Conservation (phyloP, 768 basidiomycete species). For the Leccinum longicurvipes region DNA sequence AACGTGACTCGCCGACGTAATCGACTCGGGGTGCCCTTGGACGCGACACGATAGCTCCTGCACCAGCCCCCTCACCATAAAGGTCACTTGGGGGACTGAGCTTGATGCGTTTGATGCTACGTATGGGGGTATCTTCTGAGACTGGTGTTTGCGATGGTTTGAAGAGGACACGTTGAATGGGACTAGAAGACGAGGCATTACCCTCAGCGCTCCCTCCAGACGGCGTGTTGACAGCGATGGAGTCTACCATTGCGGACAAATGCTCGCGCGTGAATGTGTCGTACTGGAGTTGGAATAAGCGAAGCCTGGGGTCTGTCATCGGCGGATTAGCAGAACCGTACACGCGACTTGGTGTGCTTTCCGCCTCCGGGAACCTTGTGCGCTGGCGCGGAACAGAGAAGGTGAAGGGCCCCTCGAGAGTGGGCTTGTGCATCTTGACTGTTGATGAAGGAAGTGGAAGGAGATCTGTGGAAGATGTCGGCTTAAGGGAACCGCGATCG, state of each 20-base stretch:
- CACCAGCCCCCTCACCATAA: conserved; percentile 48
- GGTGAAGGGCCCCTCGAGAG: conserved; percentile 64
- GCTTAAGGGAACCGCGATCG: conserved; percentile 5
- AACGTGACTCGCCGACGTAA: conserved; percentile 74
- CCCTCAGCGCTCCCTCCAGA: conserved; percentile 51
- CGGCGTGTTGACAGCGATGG: conserved; percentile 79
- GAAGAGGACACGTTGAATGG: conserved; percentile 41
- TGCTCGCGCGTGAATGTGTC: conserved; percentile 96
- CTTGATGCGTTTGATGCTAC: conserved; percentile 79
- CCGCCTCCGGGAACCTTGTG: conserved; percentile 46
- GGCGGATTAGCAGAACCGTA: conserved; percentile 30
- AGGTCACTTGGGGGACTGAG: conserved; percentile 67
- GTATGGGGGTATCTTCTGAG: conserved; percentile 48
- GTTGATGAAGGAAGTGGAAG: conserved; percentile 14
- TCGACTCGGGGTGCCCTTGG: conserved; percentile 52
- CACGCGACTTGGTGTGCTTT: conserved; percentile 50
- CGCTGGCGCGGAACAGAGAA: conserved; percentile 59
- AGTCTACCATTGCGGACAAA: conserved; percentile 90
- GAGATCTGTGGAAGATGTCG: conserved; percentile 9
- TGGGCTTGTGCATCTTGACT: conserved; percentile 42
- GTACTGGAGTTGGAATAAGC: conserved; percentile 90
- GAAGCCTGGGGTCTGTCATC: conserved; percentile 68
- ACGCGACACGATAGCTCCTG: conserved; percentile 47
- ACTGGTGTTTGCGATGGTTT: conserved; percentile 44
- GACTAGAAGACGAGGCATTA: conserved; percentile 44